Percentiles rank a stretch among this genome's conserved stretches.
Conservation (phyloP, 257 asterid species). For the Lycium ferocissimum region DNA sequence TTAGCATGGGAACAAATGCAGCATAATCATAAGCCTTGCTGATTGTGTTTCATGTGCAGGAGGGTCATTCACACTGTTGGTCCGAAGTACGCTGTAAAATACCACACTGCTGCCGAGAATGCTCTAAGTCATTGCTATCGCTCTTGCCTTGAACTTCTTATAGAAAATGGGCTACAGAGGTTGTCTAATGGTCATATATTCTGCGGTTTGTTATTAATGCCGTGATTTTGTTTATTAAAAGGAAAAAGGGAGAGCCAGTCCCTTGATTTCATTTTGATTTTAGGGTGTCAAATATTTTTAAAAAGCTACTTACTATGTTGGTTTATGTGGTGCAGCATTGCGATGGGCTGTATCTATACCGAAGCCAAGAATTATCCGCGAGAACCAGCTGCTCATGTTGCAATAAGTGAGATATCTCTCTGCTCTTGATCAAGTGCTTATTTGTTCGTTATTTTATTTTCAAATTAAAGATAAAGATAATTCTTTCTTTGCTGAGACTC, state of each 20-base stretch:
- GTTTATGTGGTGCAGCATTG: constrained; percentile 70
- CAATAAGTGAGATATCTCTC: constrained; percentile 71
- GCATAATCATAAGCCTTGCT: constrained; percentile 25
- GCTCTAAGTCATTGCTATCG: constrained; percentile 98
- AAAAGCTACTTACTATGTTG: constrained; percentile 31
- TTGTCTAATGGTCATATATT: constrained; percentile 38
- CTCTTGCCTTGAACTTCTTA: constrained; percentile 52
- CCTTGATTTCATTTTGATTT: constrained; percentile 30
- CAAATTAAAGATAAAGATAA: neutral
- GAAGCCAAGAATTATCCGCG: constrained; percentile 96
- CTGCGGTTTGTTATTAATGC: constrained; percentile 30
- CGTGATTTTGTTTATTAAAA: neutral
- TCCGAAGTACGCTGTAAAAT: constrained; percentile 95
- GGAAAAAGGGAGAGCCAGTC: constrained; percentile 14
- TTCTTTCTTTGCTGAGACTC: neutral
- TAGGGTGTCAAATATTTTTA: constrained; percentile 3
- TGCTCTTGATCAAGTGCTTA: neutral
- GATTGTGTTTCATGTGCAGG: constrained; percentile 57
- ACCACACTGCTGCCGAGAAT: constrained; percentile 98
- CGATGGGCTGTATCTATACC: constrained; percentile 93
- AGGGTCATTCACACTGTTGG: constrained; percentile 98
- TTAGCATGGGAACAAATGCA: constrained; percentile 8
- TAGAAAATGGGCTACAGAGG: constrained; percentile 72
- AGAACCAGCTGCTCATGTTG: constrained; percentile 99
- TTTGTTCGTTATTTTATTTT: neutral